Conservation (phyloP, 2,329 filamentous ascomycete species). For the Trichoderma guizhouense region DNA sequence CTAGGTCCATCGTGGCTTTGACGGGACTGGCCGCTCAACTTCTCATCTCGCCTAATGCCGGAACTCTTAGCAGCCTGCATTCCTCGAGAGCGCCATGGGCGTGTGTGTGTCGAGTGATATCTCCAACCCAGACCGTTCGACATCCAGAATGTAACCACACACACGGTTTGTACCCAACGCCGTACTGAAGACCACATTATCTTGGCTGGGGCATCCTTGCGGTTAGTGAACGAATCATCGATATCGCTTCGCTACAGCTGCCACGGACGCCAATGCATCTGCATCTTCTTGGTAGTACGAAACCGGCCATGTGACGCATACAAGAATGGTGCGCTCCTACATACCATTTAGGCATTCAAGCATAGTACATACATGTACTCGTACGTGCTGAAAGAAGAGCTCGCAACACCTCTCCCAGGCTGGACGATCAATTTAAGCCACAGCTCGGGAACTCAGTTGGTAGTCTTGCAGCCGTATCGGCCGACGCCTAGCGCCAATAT, state of each 20-base stretch:
- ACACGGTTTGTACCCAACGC: background rate
- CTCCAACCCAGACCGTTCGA: background rate
- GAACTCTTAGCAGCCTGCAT: background rate
- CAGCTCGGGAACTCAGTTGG: background rate
- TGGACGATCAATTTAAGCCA: constrained; percentile 10
- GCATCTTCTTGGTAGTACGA: background rate
- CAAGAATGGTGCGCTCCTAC: background rate
- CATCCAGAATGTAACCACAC: background rate
- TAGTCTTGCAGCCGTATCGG: constrained; percentile 1
- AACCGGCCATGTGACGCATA: constrained; percentile 5
- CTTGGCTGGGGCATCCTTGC: constrained; percentile 8
- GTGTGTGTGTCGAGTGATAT: background rate
- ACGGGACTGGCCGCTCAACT: background rate
- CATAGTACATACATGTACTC: background rate
- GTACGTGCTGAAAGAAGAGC: background rate
- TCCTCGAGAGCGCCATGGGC: background rate
- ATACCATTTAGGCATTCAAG: background rate
- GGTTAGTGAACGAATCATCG: background rate
- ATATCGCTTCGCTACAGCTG: background rate
- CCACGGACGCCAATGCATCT: background rate
- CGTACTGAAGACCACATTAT: background rate
- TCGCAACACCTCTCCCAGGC: background rate
- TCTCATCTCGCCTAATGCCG: background rate
- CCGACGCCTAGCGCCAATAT: constrained; percentile 15
- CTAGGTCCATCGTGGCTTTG: background rate